Conservation (phyloP, 257 asterid species). For the Jacaranda copaia region DNA sequence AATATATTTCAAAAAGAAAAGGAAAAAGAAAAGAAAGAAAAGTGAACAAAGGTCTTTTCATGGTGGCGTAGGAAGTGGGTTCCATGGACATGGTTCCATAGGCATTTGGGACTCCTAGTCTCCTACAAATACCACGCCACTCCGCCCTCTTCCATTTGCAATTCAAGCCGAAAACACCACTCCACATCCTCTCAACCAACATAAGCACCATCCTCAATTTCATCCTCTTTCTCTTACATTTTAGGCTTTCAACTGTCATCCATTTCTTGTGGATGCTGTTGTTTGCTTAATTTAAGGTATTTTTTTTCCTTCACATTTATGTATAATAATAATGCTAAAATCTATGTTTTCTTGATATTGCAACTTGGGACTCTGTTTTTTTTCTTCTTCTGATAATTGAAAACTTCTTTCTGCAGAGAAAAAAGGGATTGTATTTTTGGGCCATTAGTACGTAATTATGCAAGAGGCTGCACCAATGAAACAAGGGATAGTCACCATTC, state of each 20-base stretch:
- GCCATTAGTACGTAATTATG: background rate
- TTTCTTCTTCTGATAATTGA: constrained; percentile 27
- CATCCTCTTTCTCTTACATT: constrained; percentile 35
- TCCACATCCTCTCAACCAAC: background rate
- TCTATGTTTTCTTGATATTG: constrained; percentile 12
- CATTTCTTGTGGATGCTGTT: constrained; percentile 50
- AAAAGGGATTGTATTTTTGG: background rate
- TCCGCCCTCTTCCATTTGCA: constrained; percentile 52
- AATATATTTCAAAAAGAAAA: background rate
- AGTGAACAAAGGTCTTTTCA: constrained; percentile 33
- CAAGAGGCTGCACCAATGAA: constrained; percentile 34
- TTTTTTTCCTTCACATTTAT: no score
- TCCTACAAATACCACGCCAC: constrained; percentile 69
- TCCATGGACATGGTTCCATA: constrained; percentile 54
- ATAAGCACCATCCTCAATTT: constrained; percentile 23
- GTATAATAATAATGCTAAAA: no score
- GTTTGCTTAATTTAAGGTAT: constrained; percentile 47
- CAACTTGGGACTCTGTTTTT: constrained; percentile 33
- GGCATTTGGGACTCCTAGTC: constrained; percentile 52
- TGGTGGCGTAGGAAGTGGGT: constrained; percentile 65
- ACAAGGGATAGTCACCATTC: constrained; percentile 82
- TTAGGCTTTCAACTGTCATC: constrained; percentile 44
- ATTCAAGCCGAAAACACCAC: constrained; percentile 41
- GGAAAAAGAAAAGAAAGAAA: background rate
- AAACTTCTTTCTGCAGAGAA: constrained; percentile 40